Evolutionary conservation across 441 rosid genomes (phyloP).

Genomic region (Populus hybrid): DNA sequence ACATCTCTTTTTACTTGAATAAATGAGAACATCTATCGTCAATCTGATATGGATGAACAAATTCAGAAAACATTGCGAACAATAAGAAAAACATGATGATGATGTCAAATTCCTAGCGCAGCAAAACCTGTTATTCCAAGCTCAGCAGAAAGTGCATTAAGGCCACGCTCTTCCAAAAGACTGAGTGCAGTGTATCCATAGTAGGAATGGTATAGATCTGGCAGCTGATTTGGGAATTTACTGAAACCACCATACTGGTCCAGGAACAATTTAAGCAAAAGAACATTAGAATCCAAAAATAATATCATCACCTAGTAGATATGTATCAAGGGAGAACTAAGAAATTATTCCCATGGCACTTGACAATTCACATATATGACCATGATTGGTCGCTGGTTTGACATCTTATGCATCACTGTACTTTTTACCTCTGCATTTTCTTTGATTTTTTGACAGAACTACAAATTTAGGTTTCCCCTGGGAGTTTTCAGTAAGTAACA

Average conservation of each 20-base stretch:
- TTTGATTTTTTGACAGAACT: neutral
- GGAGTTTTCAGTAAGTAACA: neutral
- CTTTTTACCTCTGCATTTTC: neutral
- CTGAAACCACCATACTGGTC: slow-evolving; percentile 83
- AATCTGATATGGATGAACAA: neutral
- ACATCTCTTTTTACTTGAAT: too few species aligned
- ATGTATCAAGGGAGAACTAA: neutral
- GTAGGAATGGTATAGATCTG: slow-evolving; percentile 85
- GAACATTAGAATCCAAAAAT: neutral
- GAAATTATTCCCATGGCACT: neutral
- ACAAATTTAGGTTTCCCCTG: neutral
- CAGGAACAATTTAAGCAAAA: slow-evolving; percentile 18
- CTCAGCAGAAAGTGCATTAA: slow-evolving; percentile 62
- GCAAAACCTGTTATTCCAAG: slow-evolving; percentile 63
- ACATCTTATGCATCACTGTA: neutral
- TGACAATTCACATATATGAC: neutral
- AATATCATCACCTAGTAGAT: neutral
- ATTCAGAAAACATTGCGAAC: neutral
- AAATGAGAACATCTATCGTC: neutral
- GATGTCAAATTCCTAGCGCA: slow-evolving; percentile 38
- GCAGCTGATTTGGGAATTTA: slow-evolving; percentile 59
- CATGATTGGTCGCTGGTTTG: neutral
- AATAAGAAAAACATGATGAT: neutral
- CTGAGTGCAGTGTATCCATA: slow-evolving; percentile 83
- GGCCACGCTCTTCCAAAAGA: slow-evolving; percentile 73